These are phyloP conservation scores for Aquilaria sinensis DNA, from an alignment of 345 rosid species.

Conservation along the genomic window DNA sequence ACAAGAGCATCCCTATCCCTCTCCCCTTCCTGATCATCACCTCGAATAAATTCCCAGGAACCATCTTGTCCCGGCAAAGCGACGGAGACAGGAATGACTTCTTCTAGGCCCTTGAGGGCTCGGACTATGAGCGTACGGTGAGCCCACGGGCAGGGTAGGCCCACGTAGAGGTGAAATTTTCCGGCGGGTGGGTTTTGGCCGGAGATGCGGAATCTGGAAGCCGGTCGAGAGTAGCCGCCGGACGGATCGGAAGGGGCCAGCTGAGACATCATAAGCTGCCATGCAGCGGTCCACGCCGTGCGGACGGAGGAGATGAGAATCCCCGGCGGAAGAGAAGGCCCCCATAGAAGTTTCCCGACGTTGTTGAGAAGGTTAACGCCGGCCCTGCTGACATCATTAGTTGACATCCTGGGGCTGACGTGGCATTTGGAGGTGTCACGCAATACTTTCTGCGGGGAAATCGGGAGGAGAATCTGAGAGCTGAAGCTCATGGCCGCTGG, in stretches of 20 bases:
- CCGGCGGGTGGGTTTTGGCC: conserved; percentile 21
- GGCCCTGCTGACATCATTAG: conserved; percentile 10
- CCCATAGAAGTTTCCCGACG: conserved; percentile 70
- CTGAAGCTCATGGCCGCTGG: neutral
- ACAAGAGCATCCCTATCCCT: conserved; percentile 27
- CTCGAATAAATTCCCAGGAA: conserved; percentile 60
- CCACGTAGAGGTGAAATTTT: conserved; percentile 76
- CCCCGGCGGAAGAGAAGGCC: conserved; percentile 88
- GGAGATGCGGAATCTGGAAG: conserved; percentile 60
- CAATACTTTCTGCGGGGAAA: neutral
- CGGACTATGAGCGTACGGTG: conserved; percentile 77
- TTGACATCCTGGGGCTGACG: conserved; percentile 36
- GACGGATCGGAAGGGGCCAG: conserved; percentile 83
- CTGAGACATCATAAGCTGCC: conserved; percentile 93
- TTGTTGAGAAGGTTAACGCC: conserved; percentile 27
- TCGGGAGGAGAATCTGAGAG: neutral
- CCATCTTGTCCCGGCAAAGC: conserved; percentile 78
- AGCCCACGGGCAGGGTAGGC: conserved; percentile 96
- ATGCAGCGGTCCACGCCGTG: conserved; percentile 59
- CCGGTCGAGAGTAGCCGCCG: conserved; percentile 75
- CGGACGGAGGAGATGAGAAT: conserved; percentile 77
- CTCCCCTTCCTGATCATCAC: neutral
- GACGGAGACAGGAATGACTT: conserved; percentile 57
- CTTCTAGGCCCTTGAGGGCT: conserved; percentile 78
- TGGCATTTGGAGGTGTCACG: conserved; percentile 11